Evolutionary conservation across 306 rosid genomes (phyloP).

Genomic region (Luffa aegyptiaca): DNA sequence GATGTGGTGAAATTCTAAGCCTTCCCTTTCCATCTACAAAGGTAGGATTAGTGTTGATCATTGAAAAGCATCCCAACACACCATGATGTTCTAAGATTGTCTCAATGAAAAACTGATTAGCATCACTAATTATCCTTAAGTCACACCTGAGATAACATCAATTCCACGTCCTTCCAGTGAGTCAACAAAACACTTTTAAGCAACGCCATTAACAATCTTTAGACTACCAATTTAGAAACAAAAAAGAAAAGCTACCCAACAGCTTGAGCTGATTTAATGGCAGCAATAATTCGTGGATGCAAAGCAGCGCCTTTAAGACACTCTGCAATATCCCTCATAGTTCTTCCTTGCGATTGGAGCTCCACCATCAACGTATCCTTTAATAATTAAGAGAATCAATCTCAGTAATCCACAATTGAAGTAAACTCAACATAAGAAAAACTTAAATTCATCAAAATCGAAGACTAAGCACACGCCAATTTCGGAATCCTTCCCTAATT

Average conservation of each 20-base stretch:
- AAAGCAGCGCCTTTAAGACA: conserved; percentile 39
- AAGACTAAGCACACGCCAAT: background rate
- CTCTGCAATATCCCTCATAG: conserved; percentile 26
- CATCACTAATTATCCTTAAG: conserved; percentile 64
- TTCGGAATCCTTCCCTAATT: background rate
- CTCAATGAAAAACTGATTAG: conserved; percentile 51
- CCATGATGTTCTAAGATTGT: conserved; percentile 56
- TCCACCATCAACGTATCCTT: conserved; percentile 58
- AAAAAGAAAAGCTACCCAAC: conserved; percentile 32
- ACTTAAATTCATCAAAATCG: background rate
- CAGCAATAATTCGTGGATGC: conserved; percentile 43
- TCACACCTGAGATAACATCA: conserved; percentile 47
- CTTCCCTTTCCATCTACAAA: conserved; percentile 40
- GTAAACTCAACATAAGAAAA: background rate
- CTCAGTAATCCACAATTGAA: background rate
- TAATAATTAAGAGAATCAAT: background rate
- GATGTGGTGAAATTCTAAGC: conserved; percentile 48
- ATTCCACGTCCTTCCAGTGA: background rate
- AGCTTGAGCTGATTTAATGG: conserved; percentile 53
- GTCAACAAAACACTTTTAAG: background rate
- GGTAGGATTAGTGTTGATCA: conserved; percentile 45
- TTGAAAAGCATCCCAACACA: conserved; percentile 50
- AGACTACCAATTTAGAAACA: background rate
- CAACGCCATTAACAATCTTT: background rate
- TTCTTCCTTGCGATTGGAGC: conserved; percentile 55